A percentile compares a stretch with the other conserved stretches of the same genome.
Evolutionary conservation across 1,284 basidiomycete species (phyloP).

Genomic region (Irpex sp.): DNA sequence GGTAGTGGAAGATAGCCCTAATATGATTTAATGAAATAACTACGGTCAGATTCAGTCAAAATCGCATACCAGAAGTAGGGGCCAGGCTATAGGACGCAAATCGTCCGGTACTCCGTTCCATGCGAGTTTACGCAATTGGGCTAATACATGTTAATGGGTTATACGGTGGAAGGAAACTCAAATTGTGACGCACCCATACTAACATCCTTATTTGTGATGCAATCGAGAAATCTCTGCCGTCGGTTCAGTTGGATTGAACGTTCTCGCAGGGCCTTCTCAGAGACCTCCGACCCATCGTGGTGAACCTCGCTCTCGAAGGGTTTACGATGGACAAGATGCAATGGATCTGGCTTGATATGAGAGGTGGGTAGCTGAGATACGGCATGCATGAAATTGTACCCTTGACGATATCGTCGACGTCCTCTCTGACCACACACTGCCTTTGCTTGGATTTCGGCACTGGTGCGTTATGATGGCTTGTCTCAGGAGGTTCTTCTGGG

Average conservation of each 20-base stretch:
- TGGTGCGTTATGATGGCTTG: constrained; percentile 30
- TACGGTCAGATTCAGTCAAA: background rate
- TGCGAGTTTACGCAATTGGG: constrained; percentile 84
- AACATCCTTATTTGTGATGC: constrained; percentile 65
- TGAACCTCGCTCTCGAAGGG: constrained; percentile 9
- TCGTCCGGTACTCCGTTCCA: constrained; percentile 94
- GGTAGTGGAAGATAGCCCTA: constrained; percentile 93
- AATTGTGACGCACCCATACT: constrained; percentile 61
- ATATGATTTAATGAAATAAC: constrained; percentile 1
- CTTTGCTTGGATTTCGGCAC: constrained; percentile 40
- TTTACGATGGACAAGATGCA: constrained; percentile 22
- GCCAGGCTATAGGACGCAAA: constrained; percentile 92
- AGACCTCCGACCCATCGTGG: constrained; percentile 35
- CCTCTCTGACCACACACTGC: constrained; percentile 51
- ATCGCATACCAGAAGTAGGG: constrained; percentile 78
- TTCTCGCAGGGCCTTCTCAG: constrained; percentile 65
- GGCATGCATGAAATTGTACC: constrained; percentile 42
- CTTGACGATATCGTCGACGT: constrained; percentile 69
- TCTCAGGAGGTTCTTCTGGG: constrained; percentile 45
- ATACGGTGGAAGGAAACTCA: constrained; percentile 4
- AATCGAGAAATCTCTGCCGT: constrained; percentile 71
- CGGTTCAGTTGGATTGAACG: constrained; percentile 73
- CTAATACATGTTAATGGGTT: constrained; percentile 32
- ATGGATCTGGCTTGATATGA: constrained; percentile 39
- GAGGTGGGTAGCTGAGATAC: constrained; percentile 35